These are phyloP conservation scores for Solanum arcanum DNA, from an alignment of 257 asterid species.

Conservation along the genomic window DNA sequence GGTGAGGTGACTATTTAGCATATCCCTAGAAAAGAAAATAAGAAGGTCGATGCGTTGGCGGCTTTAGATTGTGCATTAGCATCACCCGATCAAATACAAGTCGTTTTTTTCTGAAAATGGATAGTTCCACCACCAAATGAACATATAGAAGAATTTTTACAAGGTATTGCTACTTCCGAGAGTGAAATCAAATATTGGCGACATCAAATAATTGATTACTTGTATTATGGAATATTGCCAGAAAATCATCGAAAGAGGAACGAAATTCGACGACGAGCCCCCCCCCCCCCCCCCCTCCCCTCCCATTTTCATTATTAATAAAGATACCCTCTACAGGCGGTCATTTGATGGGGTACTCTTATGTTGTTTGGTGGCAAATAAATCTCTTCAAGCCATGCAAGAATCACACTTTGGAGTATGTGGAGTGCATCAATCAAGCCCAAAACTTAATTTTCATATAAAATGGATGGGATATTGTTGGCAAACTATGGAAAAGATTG, in stretches of 20 bases:
- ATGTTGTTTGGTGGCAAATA: neutral
- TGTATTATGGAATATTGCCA: neutral
- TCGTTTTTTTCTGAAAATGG: neutral
- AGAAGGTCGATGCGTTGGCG: neutral
- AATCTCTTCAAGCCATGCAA: neutral
- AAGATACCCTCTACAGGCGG: neutral
- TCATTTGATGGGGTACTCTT: neutral
- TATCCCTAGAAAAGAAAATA: neutral
- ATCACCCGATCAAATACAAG: neutral
- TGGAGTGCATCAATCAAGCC: rapidly evolving
- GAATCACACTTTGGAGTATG: neutral
- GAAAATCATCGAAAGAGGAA: rapidly evolving
- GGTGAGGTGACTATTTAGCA: neutral
- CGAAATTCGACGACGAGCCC: rapidly evolving
- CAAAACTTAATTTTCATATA: neutral
- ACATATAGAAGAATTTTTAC: neutral
- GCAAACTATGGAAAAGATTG: neutral
- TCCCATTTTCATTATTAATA: neutral
- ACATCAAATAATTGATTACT: neutral
- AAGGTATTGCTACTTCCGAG: neutral
- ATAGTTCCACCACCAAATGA: neutral
- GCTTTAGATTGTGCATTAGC: neutral
- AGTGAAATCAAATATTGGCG: neutral
- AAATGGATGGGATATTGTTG: neutral
- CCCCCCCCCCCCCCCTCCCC: neutral